Percentiles rank a stretch among this genome's conserved stretches.
Evolutionary conservation across 257 asterid genomes (phyloP).

Genomic region (Ajuga chamaepitys): DNA sequence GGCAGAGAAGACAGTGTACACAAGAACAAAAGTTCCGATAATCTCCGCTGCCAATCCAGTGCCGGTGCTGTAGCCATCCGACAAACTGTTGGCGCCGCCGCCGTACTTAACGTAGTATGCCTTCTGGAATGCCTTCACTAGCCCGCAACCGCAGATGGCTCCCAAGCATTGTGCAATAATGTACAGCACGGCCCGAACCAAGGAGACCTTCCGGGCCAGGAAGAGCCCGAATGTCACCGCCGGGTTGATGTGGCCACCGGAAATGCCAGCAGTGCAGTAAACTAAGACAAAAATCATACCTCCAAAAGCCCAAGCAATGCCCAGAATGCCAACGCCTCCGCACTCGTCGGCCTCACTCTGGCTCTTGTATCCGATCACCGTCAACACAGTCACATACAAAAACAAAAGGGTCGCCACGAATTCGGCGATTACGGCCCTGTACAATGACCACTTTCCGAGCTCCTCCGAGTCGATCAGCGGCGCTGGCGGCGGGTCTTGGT

Average conservation of each 20-base stretch:
- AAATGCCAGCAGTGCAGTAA: slow-evolving; percentile 80
- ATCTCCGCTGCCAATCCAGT: slow-evolving; percentile 75
- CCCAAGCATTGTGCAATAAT: slow-evolving; percentile 75
- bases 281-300: slow-evolving; percentile 81
- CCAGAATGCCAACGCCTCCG: slow-evolving; percentile 75
- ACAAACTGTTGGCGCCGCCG: slow-evolving; percentile 54
- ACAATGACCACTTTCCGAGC: slow-evolving; percentile 59
- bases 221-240: slow-evolving; percentile 67
- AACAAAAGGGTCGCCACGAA: slow-evolving; percentile 66
- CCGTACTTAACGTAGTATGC: slow-evolving; percentile 37
- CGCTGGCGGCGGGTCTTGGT: slow-evolving; percentile 70
- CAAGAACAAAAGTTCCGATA: slow-evolving; percentile 62
- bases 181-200: slow-evolving; percentile 52
- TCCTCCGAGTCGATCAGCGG: slow-evolving; percentile 55
- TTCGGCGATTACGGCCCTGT: slow-evolving; percentile 69
- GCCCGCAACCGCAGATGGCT: slow-evolving; percentile 64
- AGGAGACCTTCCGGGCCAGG: slow-evolving; percentile 59
- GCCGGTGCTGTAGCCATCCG: slow-evolving; percentile 46
- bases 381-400: slow-evolving; percentile 53
- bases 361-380: slow-evolving; percentile 69
- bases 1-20: slow-evolving; percentile 74
- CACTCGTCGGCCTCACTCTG: slow-evolving; percentile 42
- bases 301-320: slow-evolving; percentile 83
- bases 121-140: slow-evolving; percentile 66
- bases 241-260: slow-evolving; percentile 77